phyloP scores from a whole-genome alignment of 2,329 filamentous ascomycete species.

The Hirsutella minnesotensis region DNA sequence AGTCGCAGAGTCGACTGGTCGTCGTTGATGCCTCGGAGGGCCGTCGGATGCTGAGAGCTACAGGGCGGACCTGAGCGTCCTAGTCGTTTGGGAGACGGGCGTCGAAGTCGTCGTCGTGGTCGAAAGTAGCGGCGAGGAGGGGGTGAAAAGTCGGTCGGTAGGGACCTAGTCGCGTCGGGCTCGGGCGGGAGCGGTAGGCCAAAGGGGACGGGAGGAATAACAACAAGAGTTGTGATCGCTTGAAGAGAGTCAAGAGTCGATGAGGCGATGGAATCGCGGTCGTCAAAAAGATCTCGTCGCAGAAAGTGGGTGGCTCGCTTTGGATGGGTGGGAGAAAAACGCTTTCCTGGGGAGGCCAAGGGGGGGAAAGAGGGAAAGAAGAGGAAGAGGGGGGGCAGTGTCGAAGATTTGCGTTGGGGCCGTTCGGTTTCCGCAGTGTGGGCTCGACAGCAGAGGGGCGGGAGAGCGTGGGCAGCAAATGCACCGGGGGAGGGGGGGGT shows the following conservation, averaged over 20 bases:
- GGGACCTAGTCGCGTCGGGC: neutral
- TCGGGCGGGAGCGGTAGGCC: neutral
- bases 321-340: neutral
- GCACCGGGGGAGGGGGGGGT: no score
- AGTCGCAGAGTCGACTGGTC: conserved; percentile 11
- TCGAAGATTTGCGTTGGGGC: neutral
- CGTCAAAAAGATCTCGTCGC: conserved; percentile 1
- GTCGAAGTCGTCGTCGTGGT: no score
- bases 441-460: no score
- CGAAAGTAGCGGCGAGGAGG: neutral
- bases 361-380: neutral
- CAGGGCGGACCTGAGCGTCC: conserved; percentile 3
- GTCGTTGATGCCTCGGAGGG: conserved; percentile 20
- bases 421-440: neutral
- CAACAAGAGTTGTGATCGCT: neutral
- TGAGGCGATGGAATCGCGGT: conserved; percentile 1
- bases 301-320: neutral
- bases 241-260: neutral
- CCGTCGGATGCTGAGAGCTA: conserved; percentile 13
- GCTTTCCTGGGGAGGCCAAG: neutral
- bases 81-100: neutral
- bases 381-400: neutral
- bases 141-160: neutral
- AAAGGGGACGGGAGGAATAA: neutral
- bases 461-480: no score